A percentile compares a stretch with the other conserved stretches of the same genome.
phyloP scores from a whole-genome alignment of 139 green algal species.

The Picochlorum sp. region DNA sequence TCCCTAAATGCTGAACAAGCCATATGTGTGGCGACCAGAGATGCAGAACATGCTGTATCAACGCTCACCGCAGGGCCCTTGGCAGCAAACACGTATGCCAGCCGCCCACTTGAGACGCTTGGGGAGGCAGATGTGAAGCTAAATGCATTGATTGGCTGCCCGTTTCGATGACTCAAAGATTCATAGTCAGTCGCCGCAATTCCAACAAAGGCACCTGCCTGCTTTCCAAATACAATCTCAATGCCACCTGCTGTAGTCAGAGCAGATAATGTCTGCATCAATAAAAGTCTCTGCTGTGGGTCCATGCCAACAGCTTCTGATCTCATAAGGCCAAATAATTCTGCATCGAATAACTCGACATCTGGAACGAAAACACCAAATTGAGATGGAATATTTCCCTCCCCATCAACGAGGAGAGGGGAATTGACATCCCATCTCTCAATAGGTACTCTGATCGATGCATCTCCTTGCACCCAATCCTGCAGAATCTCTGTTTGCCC shows the following conservation, averaged over 20 bases:
- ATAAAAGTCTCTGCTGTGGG: conserved; percentile 68
- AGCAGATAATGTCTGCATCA: conserved; percentile 44
- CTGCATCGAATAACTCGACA: conserved; percentile 38
- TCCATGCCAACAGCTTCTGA: conserved; percentile 48
- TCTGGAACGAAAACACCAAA: conserved; percentile 53
- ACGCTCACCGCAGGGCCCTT: conserved; percentile 52
- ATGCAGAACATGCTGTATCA: conserved; percentile 67
- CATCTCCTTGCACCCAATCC: conserved; percentile 14
- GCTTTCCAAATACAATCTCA: conserved; percentile 7
- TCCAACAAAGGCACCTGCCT: conserved; percentile 53
- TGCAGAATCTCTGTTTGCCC: conserved; percentile 9
- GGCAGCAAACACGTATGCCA: conserved; percentile 55
- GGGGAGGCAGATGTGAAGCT: conserved; percentile 45
- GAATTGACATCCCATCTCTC: conserved; percentile 38
- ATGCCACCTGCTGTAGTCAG: not conserved
- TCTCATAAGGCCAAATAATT: conserved; percentile 36
- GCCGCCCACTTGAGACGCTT: conserved; percentile 55
- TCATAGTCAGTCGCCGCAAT: conserved; percentile 64
- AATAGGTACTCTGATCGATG: conserved; percentile 29
- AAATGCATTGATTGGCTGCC: conserved; percentile 32
- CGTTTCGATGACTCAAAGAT: conserved; percentile 24
- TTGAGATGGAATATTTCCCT: conserved; percentile 4
- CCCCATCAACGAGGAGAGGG: not conserved
- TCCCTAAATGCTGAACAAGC: conserved; percentile 25
- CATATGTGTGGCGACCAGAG: conserved; percentile 49